phyloP scores from a whole-genome alignment of 1,284 basidiomycete genomes.

The Sanguinoderma infundibulare region DNA sequence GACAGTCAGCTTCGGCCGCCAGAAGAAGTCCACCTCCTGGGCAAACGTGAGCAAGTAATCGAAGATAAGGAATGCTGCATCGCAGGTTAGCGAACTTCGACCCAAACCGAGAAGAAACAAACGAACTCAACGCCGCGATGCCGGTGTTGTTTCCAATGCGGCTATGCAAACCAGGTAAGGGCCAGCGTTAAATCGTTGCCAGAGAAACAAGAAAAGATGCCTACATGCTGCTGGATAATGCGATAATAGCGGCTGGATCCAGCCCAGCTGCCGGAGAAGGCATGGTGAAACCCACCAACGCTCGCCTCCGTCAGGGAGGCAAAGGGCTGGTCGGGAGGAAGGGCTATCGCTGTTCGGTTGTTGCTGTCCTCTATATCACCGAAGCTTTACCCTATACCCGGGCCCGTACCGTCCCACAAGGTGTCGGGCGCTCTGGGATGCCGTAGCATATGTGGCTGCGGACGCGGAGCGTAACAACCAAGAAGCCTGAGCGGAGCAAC shows the following conservation, averaged over 20 bases:
- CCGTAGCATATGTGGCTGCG: neutral
- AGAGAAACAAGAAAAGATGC: neutral
- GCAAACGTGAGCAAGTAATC: constrained; percentile 3
- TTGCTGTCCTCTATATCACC: neutral
- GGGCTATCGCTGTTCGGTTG: neutral
- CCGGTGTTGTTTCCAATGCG: neutral
- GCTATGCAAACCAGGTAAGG: neutral
- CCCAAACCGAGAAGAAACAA: neutral
- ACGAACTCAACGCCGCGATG: neutral
- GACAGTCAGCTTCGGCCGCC: neutral
- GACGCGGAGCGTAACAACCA: neutral
- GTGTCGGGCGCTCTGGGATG: neutral
- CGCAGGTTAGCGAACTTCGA: neutral
- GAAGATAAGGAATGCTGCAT: neutral
- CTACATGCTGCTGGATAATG: neutral
- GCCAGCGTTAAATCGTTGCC: too few relatives aligned
- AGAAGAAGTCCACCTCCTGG: constrained; percentile 4
- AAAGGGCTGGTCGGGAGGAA: neutral
- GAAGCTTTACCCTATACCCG: neutral
- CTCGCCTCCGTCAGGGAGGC: neutral
- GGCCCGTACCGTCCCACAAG: neutral
- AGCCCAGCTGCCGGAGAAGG: neutral
- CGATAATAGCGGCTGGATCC: neutral
- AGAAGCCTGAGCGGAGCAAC: neutral
- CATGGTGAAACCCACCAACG: neutral